These are phyloP conservation scores for Theileria sp. DNA, from an alignment of 169 alveolate genomes.

Conservation along the genomic window DNA sequence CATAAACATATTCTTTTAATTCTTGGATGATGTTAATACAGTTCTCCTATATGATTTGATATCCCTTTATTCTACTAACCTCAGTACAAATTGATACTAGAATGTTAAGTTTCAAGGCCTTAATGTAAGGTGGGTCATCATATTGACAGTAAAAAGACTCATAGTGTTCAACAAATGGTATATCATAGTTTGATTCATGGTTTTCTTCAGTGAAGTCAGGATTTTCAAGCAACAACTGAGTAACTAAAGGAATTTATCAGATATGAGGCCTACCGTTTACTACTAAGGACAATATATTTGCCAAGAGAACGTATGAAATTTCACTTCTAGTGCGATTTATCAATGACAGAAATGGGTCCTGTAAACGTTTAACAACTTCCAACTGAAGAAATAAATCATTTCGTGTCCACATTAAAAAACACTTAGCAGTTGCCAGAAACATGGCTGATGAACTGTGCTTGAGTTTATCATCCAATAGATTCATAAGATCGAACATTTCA, in stretches of 20 bases:
- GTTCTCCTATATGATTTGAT: conserved; percentile 68
- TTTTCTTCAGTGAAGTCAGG: not conserved
- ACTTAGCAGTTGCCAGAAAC: conserved; percentile 87
- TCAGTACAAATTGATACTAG: conserved; percentile 78
- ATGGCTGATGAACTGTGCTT: conserved; percentile 93
- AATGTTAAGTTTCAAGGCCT: conserved; percentile 77
- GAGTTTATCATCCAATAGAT: conserved; percentile 91
- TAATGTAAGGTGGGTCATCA: conserved; percentile 83
- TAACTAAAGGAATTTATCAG: conserved; percentile 14
- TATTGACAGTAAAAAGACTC: conserved; percentile 77
- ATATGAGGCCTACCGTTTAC: conserved; percentile 37
- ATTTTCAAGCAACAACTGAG: conserved; percentile 18
- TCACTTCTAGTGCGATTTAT: conserved; percentile 76
- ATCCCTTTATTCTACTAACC: conserved; percentile 35
- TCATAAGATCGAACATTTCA: conserved; percentile 95
- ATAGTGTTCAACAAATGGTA: conserved; percentile 72
- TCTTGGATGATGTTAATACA: conserved; percentile 85
- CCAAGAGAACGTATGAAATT: conserved; percentile 75
- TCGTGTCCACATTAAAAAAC: conserved; percentile 77
- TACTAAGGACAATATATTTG: conserved; percentile 61
- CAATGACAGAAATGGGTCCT: conserved; percentile 80
- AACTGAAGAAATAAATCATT: conserved; percentile 71
- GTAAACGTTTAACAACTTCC: conserved; percentile 74
- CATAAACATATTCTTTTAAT: conserved; percentile 91
- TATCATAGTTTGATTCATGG: conserved; percentile 3